These are phyloP conservation scores for Starmerella sp. DNA, from an alignment of 805 yeast species.

Conservation along the genomic window DNA sequence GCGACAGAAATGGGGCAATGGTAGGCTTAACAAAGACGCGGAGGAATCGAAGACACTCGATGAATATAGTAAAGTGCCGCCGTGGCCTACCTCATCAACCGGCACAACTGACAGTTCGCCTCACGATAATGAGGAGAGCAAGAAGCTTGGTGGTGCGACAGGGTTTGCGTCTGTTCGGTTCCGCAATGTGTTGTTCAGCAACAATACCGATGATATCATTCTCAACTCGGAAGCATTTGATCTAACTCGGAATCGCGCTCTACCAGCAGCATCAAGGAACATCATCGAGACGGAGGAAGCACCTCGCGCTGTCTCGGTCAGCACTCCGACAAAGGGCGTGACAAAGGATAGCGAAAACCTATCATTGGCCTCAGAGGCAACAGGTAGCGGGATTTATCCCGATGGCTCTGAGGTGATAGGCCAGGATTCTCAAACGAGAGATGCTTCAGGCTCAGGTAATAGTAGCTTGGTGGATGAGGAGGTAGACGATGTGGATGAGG, in stretches of 20 bases:
- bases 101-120: background rate
- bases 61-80: background rate
- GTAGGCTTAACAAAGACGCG: background rate
- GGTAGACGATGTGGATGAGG: background rate
- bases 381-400: too few relatives aligned
- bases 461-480: background rate
- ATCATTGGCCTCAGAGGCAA: too few relatives aligned
- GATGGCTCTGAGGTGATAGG: too few relatives aligned
- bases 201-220: slow-evolving; percentile 54
- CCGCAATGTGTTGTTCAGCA: slow-evolving; percentile 30
- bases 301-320: slow-evolving; percentile 6
- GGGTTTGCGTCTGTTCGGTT: slow-evolving; percentile 7
- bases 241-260: slow-evolving; percentile 3
- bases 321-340: slow-evolving; percentile 7
- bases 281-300: background rate
- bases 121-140: background rate
- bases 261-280: background rate
- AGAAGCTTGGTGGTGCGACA: background rate
- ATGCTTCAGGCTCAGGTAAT: background rate
- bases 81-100: background rate
- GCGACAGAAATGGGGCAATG: background rate
- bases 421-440: too few relatives aligned
- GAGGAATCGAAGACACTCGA: background rate
- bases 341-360: background rate
- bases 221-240: slow-evolving; percentile 60